phyloP scores from a whole-genome alignment of 1,284 basidiomycete genomes.

The Peniophora sp. region DNA sequence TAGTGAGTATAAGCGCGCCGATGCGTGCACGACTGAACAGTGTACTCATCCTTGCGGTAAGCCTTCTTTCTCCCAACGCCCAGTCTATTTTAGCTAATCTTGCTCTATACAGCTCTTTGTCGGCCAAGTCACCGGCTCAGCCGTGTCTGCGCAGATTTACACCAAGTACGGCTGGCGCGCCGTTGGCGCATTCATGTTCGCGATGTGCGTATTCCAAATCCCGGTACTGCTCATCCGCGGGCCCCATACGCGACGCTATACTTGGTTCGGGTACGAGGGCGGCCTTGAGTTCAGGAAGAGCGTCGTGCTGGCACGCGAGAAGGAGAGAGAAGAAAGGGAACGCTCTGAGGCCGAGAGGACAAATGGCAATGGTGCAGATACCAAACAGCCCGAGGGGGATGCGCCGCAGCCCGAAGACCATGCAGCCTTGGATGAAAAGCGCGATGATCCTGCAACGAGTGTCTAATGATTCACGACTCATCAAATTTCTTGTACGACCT shows the following conservation, averaged over 20 bases:
- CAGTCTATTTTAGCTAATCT: neutral
- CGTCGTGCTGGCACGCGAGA: constrained; percentile 1
- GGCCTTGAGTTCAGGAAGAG: constrained; percentile 21
- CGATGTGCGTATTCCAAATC: constrained; percentile 32
- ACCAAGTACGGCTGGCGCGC: constrained; percentile 43
- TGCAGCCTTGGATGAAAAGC: no score
- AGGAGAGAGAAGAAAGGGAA: neutral
- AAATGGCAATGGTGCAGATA: no score
- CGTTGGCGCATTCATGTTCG: constrained; percentile 38
- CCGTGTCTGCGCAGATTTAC: constrained; percentile 43
- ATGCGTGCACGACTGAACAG: constrained; percentile 45
- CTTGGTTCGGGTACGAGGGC: constrained; percentile 31
- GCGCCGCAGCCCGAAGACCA: no score
- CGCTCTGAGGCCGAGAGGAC: no score
- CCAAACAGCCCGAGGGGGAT: no score
- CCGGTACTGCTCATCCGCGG: constrained; percentile 32
- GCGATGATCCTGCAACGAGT: no score
- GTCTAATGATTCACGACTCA: no score
- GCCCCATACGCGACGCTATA: constrained; percentile 29
- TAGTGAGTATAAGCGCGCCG: constrained; percentile 25
- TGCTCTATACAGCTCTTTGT: constrained; percentile 25
- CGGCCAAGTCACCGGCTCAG: constrained; percentile 47
- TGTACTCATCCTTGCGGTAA: constrained; percentile 34
- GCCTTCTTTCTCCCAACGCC: constrained; percentile 6
- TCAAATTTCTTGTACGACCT: no score